These are phyloP conservation scores for Gillenia trifoliata DNA, from an alignment of 306 rosid species.

Conservation along the genomic window DNA sequence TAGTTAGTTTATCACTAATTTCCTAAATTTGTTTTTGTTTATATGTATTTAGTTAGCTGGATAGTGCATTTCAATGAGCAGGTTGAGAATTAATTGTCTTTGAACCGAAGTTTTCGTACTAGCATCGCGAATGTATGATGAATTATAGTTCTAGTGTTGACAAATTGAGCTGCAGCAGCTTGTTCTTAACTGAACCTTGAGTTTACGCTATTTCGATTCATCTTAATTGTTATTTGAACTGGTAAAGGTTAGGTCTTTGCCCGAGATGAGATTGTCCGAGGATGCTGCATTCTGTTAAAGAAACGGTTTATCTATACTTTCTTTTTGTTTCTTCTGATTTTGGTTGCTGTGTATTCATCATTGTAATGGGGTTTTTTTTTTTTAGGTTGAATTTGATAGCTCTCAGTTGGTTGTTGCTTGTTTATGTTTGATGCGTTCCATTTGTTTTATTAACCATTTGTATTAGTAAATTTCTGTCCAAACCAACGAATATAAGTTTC, in stretches of 20 bases:
- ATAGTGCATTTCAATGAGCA: not conserved
- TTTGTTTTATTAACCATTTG: not conserved
- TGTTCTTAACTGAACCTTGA: not conserved
- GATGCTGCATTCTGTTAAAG: not conserved
- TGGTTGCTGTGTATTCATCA: not conserved
- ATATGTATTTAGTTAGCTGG: not conserved
- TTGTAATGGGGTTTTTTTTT: not conserved
- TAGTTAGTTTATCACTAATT: not conserved
- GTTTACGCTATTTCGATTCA: not conserved
- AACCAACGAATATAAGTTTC: not conserved
- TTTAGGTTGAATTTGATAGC: not conserved
- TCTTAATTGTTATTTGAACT: not conserved
- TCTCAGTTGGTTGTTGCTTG: not conserved
- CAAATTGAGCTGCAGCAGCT: not conserved
- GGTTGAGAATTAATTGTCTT: not conserved
- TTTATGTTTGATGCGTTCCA: not conserved
- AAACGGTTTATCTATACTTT: not conserved
- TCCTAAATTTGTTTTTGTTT: not conserved
- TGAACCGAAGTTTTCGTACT: not conserved
- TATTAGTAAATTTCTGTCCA: slow-evolving; percentile 9
- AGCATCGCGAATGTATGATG: not conserved
- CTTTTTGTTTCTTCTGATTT: not conserved
- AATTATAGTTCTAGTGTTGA: not conserved
- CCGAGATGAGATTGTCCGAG: not conserved
- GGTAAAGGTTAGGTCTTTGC: not conserved